Evolutionary conservation across 2,329 filamentous ascomycete genomes (phyloP).

Genomic region (Ilyonectria robusta): DNA sequence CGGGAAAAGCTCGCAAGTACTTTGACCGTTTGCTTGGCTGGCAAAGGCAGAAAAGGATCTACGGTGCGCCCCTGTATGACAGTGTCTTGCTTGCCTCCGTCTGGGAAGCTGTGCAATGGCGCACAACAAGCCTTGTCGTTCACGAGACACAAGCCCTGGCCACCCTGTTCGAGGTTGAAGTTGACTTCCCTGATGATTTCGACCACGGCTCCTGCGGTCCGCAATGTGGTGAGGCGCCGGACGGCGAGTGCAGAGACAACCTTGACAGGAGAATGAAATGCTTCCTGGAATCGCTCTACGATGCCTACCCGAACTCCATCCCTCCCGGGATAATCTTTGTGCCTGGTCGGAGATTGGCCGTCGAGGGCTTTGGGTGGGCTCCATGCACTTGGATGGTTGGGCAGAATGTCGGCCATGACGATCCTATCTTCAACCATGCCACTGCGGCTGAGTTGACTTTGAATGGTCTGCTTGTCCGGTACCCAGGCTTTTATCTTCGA

Average conservation of each 20-base stretch:
- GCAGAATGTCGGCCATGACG: slow-evolving; percentile 4
- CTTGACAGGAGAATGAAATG: background rate
- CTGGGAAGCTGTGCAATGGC: background rate
- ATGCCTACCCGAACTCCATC: background rate
- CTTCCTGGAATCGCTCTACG: background rate
- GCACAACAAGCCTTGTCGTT: background rate
- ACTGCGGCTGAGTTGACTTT: background rate
- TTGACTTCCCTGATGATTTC: background rate
- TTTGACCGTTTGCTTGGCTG: background rate
- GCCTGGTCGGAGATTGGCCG: background rate
- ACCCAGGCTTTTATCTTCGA: background rate
- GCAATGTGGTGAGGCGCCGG: background rate
- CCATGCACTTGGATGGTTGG: slow-evolving; percentile 16
- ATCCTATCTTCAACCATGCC: slow-evolving; percentile 13
- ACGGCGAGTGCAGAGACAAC: background rate
- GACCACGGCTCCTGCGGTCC: background rate
- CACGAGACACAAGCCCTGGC: background rate
- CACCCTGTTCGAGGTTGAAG: background rate
- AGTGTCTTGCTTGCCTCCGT: background rate
- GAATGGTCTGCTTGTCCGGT: background rate
- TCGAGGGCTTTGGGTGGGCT: slow-evolving; percentile 17
- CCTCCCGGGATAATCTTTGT: background rate
- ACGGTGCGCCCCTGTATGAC: background rate
- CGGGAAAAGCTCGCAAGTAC: background rate
- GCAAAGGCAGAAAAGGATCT: background rate